Evolutionary conservation across 2,329 filamentous ascomycete genomes (phyloP).

Genomic region (Emergomyces pasteurianus): DNA sequence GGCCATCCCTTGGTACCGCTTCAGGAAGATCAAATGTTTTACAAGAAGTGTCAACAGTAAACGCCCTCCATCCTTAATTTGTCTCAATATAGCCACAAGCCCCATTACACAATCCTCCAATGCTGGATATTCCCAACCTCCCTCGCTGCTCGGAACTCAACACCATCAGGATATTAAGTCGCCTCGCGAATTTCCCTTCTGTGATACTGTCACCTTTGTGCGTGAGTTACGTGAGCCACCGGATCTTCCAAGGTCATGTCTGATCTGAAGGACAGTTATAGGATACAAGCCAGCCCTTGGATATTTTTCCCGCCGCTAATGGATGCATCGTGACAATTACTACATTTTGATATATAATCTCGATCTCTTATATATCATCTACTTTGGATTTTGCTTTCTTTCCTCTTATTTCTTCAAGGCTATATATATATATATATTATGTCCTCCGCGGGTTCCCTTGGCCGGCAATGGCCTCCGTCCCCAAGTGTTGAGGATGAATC

Average conservation of each 20-base stretch:
- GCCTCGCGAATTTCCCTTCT: neutral
- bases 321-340: slow-evolving; percentile 1
- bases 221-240: slow-evolving; percentile 8
- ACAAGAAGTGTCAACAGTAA: neutral
- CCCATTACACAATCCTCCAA: neutral
- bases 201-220: slow-evolving; percentile 1
- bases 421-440: slow-evolving; percentile 11
- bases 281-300: slow-evolving; percentile 6
- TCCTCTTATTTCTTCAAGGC: slow-evolving; percentile 2
- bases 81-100: neutral
- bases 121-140: slow-evolving; percentile 1
- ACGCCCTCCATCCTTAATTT: neutral
- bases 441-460: slow-evolving; percentile 16
- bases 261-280: slow-evolving; percentile 9
- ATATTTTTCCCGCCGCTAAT: slow-evolving; percentile 7
- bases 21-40: neutral
- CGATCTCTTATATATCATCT: neutral
- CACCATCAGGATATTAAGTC: slow-evolving; percentile 2
- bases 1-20: neutral
- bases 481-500: slow-evolving; percentile 35
- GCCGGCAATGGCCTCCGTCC: slow-evolving; percentile 29
- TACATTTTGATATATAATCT: slow-evolving; percentile 1
- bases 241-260: slow-evolving; percentile 9
- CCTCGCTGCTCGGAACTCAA: neutral
- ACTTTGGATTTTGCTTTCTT: slow-evolving; percentile 1